Percentiles rank a stretch among this genome's conserved stretches.
Evolutionary conservation across 2,329 filamentous ascomycete species (phyloP).

Genomic region (Ustilaginoidea virens): DNA sequence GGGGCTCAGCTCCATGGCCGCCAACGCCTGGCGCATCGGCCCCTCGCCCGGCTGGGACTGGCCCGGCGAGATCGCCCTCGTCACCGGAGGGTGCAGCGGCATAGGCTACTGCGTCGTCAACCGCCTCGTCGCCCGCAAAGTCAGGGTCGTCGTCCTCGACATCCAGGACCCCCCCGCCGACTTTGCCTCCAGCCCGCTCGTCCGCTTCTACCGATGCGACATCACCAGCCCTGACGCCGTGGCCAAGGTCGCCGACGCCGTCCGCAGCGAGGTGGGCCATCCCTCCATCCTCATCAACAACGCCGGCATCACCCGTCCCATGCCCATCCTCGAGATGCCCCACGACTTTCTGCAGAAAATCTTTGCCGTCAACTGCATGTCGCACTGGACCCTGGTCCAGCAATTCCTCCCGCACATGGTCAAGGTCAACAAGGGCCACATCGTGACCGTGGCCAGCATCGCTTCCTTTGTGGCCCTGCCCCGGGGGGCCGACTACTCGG

Average conservation of each 20-base stretch:
- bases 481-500: slow-evolving; percentile 49
- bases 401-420: slow-evolving; percentile 55
- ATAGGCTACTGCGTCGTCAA: slow-evolving; percentile 22
- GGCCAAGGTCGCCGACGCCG: slow-evolving; percentile 20
- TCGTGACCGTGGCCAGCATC: slow-evolving; percentile 54
- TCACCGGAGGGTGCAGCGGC: slow-evolving; percentile 28
- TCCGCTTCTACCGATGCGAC: slow-evolving; percentile 22
- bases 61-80: slow-evolving; percentile 24
- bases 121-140: slow-evolving; percentile 20
- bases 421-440: slow-evolving; percentile 48
- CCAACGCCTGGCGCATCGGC: slow-evolving; percentile 14
- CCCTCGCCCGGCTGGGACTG: slow-evolving; percentile 17
- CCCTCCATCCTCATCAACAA: slow-evolving; percentile 61
- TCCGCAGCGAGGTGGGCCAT: slow-evolving; percentile 33
- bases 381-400: slow-evolving; percentile 47
- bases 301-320: slow-evolving; percentile 45
- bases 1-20: slow-evolving; percentile 12
- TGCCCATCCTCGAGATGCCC: slow-evolving; percentile 39
- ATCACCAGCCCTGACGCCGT: slow-evolving; percentile 28
- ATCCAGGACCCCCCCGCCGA: slow-evolving; percentile 22
- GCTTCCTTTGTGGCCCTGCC: slow-evolving; percentile 45
- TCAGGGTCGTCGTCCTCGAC: slow-evolving; percentile 56
- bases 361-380: slow-evolving; percentile 52
- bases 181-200: slow-evolving; percentile 7
- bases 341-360: slow-evolving; percentile 44